These are phyloP conservation scores for Podaxis sp. DNA, from an alignment of 768 basidiomycete species.

Conservation along the genomic window DNA sequence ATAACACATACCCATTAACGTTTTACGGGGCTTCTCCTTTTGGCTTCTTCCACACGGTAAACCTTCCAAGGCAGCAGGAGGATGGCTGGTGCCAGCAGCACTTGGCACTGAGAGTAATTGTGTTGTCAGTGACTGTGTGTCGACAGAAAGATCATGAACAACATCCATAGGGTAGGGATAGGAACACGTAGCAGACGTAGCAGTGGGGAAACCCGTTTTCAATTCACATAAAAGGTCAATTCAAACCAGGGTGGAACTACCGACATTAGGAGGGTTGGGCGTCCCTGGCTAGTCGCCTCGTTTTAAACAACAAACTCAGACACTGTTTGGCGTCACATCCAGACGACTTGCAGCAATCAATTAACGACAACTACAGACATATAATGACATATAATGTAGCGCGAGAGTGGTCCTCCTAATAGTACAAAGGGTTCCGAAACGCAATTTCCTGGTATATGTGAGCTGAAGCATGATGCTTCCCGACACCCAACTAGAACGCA, in stretches of 20 bases:
- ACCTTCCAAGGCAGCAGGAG: neutral
- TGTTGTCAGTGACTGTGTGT: neutral
- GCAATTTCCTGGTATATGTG: neutral
- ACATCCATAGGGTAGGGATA: neutral
- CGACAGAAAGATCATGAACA: neutral
- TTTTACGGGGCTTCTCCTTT: slow-evolving; percentile 3
- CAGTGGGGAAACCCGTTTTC: neutral
- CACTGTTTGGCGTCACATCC: neutral
- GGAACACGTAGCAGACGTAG: neutral
- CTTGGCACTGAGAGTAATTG: neutral
- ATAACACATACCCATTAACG: slow-evolving; percentile 8
- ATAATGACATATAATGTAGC: neutral
- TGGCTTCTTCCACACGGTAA: neutral
- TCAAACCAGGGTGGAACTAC: neutral
- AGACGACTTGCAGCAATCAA: neutral
- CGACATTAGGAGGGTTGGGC: neutral
- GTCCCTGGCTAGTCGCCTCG: neutral
- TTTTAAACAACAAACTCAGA: neutral
- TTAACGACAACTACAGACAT: neutral
- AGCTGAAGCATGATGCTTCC: neutral
- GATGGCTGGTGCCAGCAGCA: neutral
- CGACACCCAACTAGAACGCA: slow-evolving; percentile 26
- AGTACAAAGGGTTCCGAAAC: neutral
- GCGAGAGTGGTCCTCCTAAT: neutral
- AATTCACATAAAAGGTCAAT: neutral